Evolutionary conservation across 2,329 filamentous ascomycete genomes (phyloP).

Genomic region (Parascedosporium putredinis): DNA sequence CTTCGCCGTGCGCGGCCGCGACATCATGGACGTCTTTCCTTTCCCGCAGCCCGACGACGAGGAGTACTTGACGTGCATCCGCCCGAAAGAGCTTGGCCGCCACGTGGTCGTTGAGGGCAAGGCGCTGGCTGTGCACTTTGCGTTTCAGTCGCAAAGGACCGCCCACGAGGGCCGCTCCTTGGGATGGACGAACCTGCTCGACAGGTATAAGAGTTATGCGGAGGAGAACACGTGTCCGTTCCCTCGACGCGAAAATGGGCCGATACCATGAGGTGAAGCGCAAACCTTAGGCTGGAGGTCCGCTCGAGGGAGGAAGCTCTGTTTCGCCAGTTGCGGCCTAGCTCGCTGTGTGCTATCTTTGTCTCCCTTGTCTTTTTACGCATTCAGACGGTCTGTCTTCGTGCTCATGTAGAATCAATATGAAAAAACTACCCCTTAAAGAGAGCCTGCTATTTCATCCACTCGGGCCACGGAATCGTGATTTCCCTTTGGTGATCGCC

Average conservation of each 20-base stretch:
- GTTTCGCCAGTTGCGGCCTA: too few relatives aligned
- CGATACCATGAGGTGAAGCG: not conserved
- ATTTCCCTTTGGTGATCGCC: too few relatives aligned
- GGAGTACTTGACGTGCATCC: slow-evolving; percentile 30
- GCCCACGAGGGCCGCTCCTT: slow-evolving; percentile 16
- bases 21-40: slow-evolving; percentile 38
- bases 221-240: slow-evolving; percentile 35
- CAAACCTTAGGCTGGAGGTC: too few relatives aligned
- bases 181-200: slow-evolving; percentile 36
- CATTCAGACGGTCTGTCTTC: too few relatives aligned
- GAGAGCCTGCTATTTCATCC: too few relatives aligned
- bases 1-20: slow-evolving; percentile 39
- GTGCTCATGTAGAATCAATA: too few relatives aligned
- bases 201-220: slow-evolving; percentile 42
- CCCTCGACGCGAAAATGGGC: slow-evolving; percentile 1
- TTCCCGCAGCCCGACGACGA: slow-evolving; percentile 31
- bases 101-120: slow-evolving; percentile 42
- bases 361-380: too few relatives aligned
- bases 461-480: too few relatives aligned
- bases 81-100: slow-evolving; percentile 26
- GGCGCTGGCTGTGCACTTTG: slow-evolving; percentile 43
- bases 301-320: too few relatives aligned
- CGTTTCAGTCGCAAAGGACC: slow-evolving; percentile 33
- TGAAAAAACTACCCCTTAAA: too few relatives aligned
- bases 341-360: too few relatives aligned